Evolutionary conservation across 257 asterid species (phyloP).

Genomic region (Jaltomata sinuosa): DNA sequence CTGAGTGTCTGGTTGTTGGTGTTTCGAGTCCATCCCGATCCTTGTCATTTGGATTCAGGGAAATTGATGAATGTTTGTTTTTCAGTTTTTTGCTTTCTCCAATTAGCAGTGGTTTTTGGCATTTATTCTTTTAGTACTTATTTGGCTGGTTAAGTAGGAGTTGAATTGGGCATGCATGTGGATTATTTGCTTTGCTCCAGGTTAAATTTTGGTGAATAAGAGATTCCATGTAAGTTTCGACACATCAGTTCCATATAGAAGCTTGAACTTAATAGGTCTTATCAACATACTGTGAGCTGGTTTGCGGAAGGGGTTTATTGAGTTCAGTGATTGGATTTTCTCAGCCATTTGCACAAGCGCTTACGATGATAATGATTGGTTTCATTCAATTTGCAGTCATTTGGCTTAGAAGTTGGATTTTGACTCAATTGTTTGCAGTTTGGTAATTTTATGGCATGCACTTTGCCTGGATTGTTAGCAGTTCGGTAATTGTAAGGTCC

Average conservation of each 20-base stretch:
- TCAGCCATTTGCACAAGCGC: not conserved
- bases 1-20: not conserved
- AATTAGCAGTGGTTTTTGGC: not conserved
- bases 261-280: constrained; percentile 5
- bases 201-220: not conserved
- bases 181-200: not conserved
- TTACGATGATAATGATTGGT: constrained; percentile 1
- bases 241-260: not conserved
- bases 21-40: not conserved
- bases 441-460: constrained; percentile 1
- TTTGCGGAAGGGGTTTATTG: not conserved
- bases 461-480: constrained; percentile 2
- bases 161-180: not conserved
- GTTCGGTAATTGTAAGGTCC: constrained; percentile 10
- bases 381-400: not conserved
- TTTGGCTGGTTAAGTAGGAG: not conserved
- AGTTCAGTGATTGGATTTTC: not conserved
- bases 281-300: not conserved
- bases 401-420: constrained; percentile 7
- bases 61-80: not conserved
- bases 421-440: constrained; percentile 10
- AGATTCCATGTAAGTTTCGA: not conserved
- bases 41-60: not conserved
- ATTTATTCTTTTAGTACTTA: not conserved
- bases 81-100: not conserved